Percentiles rank a stretch among this genome's conserved stretches.
Conservation (phyloP, 768 basidiomycete species). For the Sporobolomyces pararoseus region DNA sequence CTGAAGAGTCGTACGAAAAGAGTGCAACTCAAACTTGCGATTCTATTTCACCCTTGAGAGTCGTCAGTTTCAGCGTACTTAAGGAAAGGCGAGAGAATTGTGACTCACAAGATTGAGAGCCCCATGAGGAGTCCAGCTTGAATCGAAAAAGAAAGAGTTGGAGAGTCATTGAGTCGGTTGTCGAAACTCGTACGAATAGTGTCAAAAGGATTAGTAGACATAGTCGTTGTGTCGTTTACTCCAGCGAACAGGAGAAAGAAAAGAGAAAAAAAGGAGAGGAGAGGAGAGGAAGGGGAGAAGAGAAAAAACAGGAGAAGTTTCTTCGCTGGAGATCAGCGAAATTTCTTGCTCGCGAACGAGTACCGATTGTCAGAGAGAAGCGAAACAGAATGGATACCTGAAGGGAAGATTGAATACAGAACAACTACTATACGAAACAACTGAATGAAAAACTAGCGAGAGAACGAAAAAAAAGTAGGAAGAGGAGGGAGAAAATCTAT, state of each 20-base stretch:
- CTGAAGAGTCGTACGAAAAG: background rate
- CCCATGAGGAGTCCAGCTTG: constrained; percentile 7
- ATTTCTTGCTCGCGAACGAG: too few species aligned
- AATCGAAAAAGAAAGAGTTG: background rate
- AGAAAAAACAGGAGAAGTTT: background rate
- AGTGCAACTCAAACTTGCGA: background rate
- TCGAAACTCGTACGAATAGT: background rate
- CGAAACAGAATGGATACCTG: too few species aligned
- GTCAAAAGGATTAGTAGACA: constrained; percentile 1
- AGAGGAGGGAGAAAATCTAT: background rate
- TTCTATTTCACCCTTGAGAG: too few species aligned
- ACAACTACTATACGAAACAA: background rate
- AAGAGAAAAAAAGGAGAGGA: background rate
- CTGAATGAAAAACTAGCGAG: background rate
- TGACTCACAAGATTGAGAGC: background rate
- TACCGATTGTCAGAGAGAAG: too few species aligned
- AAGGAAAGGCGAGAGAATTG: background rate
- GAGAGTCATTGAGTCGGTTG: background rate
- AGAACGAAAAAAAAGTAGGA: background rate
- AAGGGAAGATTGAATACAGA: background rate
- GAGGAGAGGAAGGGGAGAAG: constrained; percentile 5
- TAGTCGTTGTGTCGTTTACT: too few species aligned
- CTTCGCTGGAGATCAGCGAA: too few species aligned
- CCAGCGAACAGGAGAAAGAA: background rate
- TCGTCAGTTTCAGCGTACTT: too few species aligned